Conservation (phyloP, 140 eudicot species). For the Stevia rebaudiana region DNA sequence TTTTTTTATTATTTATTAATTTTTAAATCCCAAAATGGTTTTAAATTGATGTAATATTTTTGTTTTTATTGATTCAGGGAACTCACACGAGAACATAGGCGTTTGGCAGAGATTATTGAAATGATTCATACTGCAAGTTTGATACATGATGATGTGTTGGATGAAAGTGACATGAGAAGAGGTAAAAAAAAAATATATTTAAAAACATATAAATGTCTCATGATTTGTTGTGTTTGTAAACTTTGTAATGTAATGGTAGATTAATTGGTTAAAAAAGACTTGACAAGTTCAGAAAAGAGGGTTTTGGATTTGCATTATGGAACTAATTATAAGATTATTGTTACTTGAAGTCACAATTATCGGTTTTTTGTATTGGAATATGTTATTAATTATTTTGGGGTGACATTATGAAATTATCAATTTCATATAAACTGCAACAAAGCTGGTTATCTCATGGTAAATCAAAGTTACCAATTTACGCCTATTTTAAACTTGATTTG, state of each 20-base stretch:
- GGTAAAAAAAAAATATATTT: conserved; percentile 50
- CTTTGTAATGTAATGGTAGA: neutral
- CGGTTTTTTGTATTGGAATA: neutral
- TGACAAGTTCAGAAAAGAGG: neutral
- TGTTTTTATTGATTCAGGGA: conserved; percentile 47
- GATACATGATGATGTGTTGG: conserved; percentile 89
- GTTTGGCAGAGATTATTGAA: conserved; percentile 90
- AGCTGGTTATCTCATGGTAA: neutral
- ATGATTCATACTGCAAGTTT: conserved; percentile 97
- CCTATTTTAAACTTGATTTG: neutral
- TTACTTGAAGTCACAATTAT: neutral
- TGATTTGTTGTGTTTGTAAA: neutral
- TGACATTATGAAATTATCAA: neutral
- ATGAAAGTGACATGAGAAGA: conserved; percentile 95
- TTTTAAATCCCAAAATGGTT: neutral
- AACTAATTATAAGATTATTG: neutral
- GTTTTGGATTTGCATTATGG: neutral
- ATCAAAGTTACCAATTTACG: neutral
- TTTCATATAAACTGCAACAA: neutral
- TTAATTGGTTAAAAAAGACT: neutral
- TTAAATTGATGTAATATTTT: neutral
- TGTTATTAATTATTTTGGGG: neutral
- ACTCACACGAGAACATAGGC: conserved; percentile 81
- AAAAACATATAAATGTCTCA: neutral
- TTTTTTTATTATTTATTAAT: neutral